Evolutionary conservation across 768 basidiomycete species (phyloP), one percentile per base, ranked within the genome.

Genomic region (Naematelia encephala): DNA sequence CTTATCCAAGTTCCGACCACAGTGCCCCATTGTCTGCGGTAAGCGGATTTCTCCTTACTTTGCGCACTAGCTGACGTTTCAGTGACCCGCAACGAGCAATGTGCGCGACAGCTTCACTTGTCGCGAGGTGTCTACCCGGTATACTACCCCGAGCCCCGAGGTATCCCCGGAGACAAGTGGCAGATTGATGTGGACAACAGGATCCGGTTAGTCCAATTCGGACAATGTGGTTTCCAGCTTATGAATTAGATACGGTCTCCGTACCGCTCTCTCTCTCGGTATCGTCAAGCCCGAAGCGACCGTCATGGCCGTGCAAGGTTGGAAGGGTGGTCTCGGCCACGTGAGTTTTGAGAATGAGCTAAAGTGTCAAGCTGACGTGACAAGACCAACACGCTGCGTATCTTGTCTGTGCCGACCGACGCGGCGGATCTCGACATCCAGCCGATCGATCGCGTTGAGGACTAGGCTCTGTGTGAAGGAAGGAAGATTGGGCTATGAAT

Each of bases 61-160:
- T 53, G 14, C 25, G 54, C 23, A 60, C 26, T 4, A 14, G 53
- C 22, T 11, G 34, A 58, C 13, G n/a, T 29, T 26, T 19, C 70
- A 91, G 92, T 99, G 57, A 98, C 96, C 55, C 90, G 96, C 66
- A 96, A 92, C 79, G 84, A 89, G 79, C 90, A 91, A 80, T 97
- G 93, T 23, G 84, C 96, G 14, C 88, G 96, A 64, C 94, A 98
- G 80, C 89, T 93, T 71, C 96, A 98, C 80, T 81, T 99, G 68
- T 89, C 96, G 81, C 87, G 96, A 67, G 94, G 91, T 60, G 89
- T 88, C 79, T 99, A 98, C 79, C 94, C 94, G 23, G 90, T 94
- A 84, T 90, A 87, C 87, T 98, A 96, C 82, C 81, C 86, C 43
- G 92, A 94, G 81, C 89, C 91, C n/a, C 84, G 93, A 49, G 91